Evolutionary conservation across 306 rosid species (phyloP), one percentile per base, ranked within the genome.

Genomic region (Quercus wislizeni): DNA sequence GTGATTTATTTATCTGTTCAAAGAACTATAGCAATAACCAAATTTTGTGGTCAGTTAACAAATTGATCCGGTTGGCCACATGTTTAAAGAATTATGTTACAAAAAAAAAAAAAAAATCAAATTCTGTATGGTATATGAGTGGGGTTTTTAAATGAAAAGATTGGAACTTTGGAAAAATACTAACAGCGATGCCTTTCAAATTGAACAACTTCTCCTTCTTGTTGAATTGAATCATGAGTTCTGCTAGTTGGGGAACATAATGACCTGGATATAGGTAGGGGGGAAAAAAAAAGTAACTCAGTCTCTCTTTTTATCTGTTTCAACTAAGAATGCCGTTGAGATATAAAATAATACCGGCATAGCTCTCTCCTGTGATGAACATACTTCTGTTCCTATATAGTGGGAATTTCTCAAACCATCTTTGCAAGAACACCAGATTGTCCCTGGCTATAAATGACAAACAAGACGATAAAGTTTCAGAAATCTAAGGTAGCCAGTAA

Each of bases 161-260:
- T 21, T 12, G 23, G 41, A 61, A 3, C 70, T 46, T 61, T 23
- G 12, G 51, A 21, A 17, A 7, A 72, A 23, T 27, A 75, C 92
- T 89, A 71, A 89, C 92, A 59, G 90, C 90, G 80, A 89, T 84
- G 81, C 92, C 92, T 70, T 80, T 83, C 67, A 86, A 75, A 81
- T 89, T 86, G 86, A 88, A 88, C 5, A 74, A 70, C 20, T 85
- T 73, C 46, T 71, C 74, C 76, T 83, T 78, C 54, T 56, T 25
- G 79, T 81, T 83, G 28, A 67, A 79, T 78, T 84, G 83, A 54
- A 89, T 79, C 81, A 89, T 86, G 76, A 84, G 90, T 21, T 89
- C 89, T 43, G 89, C 90, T 54, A 89, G 86, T 80, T 89, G 92
- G 41, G 92, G 92, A 75, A 89, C 85, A 67, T 86, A 89, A 67